Percentiles rank a stretch among this genome's conserved stretches.
Evolutionary conservation across 768 basidiomycete genomes (phyloP).

Genomic region (Termitomyces sp.): DNA sequence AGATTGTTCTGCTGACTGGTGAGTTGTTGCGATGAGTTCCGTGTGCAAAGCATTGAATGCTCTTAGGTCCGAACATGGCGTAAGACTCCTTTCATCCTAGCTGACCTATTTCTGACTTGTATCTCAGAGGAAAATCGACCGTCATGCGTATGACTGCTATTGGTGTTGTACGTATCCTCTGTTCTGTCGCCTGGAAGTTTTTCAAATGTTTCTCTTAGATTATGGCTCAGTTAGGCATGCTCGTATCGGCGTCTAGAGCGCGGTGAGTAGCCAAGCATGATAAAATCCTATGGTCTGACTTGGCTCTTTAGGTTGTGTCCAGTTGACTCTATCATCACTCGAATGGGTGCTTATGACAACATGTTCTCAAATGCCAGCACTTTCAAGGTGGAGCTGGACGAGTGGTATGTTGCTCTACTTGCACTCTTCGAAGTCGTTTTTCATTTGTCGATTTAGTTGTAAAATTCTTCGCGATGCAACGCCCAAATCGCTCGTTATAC

Average conservation of each 20-base stretch:
- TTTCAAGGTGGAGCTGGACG: slow-evolving; percentile 98
- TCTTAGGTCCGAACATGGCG: slow-evolving; percentile 84
- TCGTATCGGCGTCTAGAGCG: slow-evolving; percentile 83
- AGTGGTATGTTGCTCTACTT: slow-evolving; percentile 64
- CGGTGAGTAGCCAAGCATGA: slow-evolving; percentile 38
- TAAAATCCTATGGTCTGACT: neutral
- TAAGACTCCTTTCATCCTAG: slow-evolving; percentile 32
- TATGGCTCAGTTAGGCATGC: slow-evolving; percentile 95
- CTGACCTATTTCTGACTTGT: slow-evolving; percentile 2
- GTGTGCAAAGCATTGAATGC: neutral
- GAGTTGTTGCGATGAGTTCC: slow-evolving; percentile 18
- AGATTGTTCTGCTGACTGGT: slow-evolving; percentile 87
- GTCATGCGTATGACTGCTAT: slow-evolving; percentile 95
- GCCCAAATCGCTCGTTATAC: slow-evolving; percentile 88
- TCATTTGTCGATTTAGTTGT: slow-evolving; percentile 46
- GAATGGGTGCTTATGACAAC: slow-evolving; percentile 99
- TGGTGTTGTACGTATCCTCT: slow-evolving; percentile 60
- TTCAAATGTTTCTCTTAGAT: slow-evolving; percentile 39
- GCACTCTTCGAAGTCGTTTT: neutral
- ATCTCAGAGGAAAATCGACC: slow-evolving; percentile 66
- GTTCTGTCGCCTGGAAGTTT: neutral
- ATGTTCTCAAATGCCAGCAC: slow-evolving; percentile 95
- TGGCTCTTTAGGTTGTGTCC: slow-evolving; percentile 63
- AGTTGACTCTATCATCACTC: slow-evolving; percentile 87
- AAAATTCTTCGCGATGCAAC: slow-evolving; percentile 94